phyloP scores from a whole-genome alignment of 805 yeast genomes.

The Pichia nakasei region DNA sequence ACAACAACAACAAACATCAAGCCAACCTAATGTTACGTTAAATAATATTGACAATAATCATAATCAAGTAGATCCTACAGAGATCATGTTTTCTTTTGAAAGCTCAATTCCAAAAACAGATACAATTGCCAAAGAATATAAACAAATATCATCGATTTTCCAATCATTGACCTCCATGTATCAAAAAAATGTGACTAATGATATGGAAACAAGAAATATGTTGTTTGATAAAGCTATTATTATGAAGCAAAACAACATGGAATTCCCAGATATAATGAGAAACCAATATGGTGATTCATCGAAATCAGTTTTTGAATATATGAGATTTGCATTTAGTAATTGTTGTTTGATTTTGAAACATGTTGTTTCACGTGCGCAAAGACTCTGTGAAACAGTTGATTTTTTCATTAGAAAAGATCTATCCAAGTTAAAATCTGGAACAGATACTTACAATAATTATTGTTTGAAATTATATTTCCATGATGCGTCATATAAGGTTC shows the following conservation, averaged over 20 bases:
- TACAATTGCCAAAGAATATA: neutral
- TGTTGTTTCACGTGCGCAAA: neutral
- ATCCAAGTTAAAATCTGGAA: neutral
- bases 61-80: too few species aligned
- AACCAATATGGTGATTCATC: constrained; percentile 3
- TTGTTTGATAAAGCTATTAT: neutral
- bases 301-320: neutral
- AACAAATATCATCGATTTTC: neutral
- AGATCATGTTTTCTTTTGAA: too few species aligned
- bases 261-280: neutral
- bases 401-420: neutral
- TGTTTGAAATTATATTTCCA: constrained; percentile 2
- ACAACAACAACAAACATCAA: too few species aligned
- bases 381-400: constrained; percentile 1
- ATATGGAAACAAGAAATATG: constrained; percentile 1
- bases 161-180: neutral
- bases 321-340: neutral
- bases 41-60: neutral
- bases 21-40: neutral
- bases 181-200: neutral
- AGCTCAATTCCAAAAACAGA: too few species aligned
- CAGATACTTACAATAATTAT: neutral
- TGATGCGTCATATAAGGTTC: constrained; percentile 1
- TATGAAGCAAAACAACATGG: neutral
- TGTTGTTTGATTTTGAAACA: neutral